Conservation (phyloP, 176 grass and related monocot species). For the Echinochloa phyllopogon region DNA sequence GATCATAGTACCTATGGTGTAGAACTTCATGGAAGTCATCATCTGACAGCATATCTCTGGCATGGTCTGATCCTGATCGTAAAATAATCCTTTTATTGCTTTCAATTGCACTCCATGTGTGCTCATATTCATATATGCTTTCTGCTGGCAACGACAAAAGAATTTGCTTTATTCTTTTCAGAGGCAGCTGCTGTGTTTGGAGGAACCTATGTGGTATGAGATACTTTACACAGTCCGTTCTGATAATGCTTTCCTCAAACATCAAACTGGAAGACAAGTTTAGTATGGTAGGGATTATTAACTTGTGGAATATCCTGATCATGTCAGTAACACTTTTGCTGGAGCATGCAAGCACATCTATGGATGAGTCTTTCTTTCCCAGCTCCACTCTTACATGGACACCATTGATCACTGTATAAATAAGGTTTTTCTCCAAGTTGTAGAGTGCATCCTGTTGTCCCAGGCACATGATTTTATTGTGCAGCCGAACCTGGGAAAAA, state of each 20-base stretch:
- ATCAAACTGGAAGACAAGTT: slow-evolving; percentile 61
- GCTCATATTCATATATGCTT: slow-evolving; percentile 79
- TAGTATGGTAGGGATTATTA: slow-evolving; percentile 73
- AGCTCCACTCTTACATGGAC: slow-evolving; percentile 73
- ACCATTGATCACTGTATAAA: slow-evolving; percentile 71
- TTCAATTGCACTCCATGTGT: slow-evolving; percentile 77
- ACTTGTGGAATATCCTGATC: slow-evolving; percentile 70
- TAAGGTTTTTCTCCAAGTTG: slow-evolving; percentile 81
- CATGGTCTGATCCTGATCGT: slow-evolving; percentile 63
- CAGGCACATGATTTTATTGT: slow-evolving; percentile 65
- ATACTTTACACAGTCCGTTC: slow-evolving; percentile 67
- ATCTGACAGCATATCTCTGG: slow-evolving; percentile 78
- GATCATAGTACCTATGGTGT: slow-evolving; percentile 81
- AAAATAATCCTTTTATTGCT: slow-evolving; percentile 59
- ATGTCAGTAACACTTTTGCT: slow-evolving; percentile 82
- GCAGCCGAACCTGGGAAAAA: slow-evolving; percentile 75
- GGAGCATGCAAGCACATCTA: slow-evolving; percentile 89
- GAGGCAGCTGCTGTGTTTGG: slow-evolving; percentile 61
- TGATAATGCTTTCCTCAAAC: slow-evolving; percentile 82
- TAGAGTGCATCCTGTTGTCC: slow-evolving; percentile 55
- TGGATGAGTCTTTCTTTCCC: slow-evolving; percentile 57
- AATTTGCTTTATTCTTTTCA: slow-evolving; percentile 82
- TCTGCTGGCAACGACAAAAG: slow-evolving; percentile 81
- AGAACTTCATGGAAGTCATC: slow-evolving; percentile 87
- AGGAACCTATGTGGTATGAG: slow-evolving; percentile 70